Evolutionary conservation across 805 yeast genomes (phyloP), one percentile per base, ranked within the genome.

Genomic region (Myxozyma sirexii): DNA sequence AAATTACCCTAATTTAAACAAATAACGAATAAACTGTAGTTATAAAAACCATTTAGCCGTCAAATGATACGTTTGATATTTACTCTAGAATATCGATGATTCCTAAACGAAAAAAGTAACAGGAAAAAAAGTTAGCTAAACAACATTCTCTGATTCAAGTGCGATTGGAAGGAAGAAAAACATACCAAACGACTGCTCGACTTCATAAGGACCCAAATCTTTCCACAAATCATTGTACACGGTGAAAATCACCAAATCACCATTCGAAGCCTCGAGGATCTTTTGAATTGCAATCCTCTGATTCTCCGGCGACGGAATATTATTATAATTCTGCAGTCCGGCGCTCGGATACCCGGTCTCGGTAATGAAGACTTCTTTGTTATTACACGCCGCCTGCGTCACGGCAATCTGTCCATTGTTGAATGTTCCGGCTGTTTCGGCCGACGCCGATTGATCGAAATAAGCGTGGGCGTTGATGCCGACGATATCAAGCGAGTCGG

Each of bases 261-360:
- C 83, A 37, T 60, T 57, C 49, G 85, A 74, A 27, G 76, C 80
- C 24, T 81, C 77, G 56, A 91, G 74, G 54, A 92, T 85, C 17
- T 83, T 74, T 60, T 79, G 74, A 59, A 92, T 79, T 1, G 69
- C 68, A 71, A 88, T 76, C 54, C 77, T 63, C 80, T 91, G 97
- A 82, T 92, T 87, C 29, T 74, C 77, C 56, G 77, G 67, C 51
- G 96, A 87, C 59, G 97, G 94, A 58, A 90, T 86, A 69, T 97
- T 96, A 63, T 74, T 80, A 75, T 90, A 91, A 77, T 84, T 83
- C 70, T 85, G 77, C 65, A 82, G 78, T 79, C 99, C 98, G 71
- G 82, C 74, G 66, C 90, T 83, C 72, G 99, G 98, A 97, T 97
- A 93, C 66, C 99, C 99, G 60, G 97, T 81, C 82, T 93, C 98